Evolutionary conservation across 1,139 yeast genomes (phyloP).

Genomic region (Meyerozyma sp.): DNA sequence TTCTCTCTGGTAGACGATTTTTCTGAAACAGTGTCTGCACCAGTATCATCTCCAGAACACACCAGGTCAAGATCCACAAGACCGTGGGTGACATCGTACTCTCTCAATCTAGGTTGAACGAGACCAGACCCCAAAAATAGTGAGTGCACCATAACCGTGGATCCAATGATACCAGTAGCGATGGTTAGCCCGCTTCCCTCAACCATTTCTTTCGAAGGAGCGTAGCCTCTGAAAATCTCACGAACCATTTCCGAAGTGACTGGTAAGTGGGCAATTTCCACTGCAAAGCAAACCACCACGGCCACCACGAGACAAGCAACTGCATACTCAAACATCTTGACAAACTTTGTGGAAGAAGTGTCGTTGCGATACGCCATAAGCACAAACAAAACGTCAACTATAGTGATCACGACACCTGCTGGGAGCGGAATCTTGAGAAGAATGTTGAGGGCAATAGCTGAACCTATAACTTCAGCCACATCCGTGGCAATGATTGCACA

Average conservation of each 20-base stretch:
- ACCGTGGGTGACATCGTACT: slow-evolving; percentile 48
- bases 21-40: slow-evolving; percentile 2
- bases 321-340: slow-evolving; percentile 58
- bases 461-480: slow-evolving; percentile 82
- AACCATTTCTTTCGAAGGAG: slow-evolving; percentile 62
- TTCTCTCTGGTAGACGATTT: slow-evolving; percentile 11
- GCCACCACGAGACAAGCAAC: slow-evolving; percentile 65
- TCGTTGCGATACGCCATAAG: slow-evolving; percentile 73
- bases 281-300: slow-evolving; percentile 67
- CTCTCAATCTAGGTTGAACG: slow-evolving; percentile 67
- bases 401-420: slow-evolving; percentile 72
- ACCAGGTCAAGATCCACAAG: slow-evolving; percentile 25
- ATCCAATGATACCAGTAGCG: slow-evolving; percentile 75
- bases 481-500: slow-evolving; percentile 81
- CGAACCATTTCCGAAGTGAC: slow-evolving; percentile 36
- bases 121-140: slow-evolving; percentile 70
- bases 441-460: slow-evolving; percentile 78
- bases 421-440: slow-evolving; percentile 64
- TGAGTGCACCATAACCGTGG: slow-evolving; percentile 82
- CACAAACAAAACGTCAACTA: slow-evolving; percentile 67
- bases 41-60: slow-evolving; percentile 2
- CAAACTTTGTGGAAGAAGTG: slow-evolving; percentile 55
- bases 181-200: slow-evolving; percentile 61
- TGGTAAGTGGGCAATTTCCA: slow-evolving; percentile 57
- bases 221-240: slow-evolving; percentile 61